Evolutionary conservation across 257 asterid genomes (phyloP).

Genomic region (Rubia yunnanensis): DNA sequence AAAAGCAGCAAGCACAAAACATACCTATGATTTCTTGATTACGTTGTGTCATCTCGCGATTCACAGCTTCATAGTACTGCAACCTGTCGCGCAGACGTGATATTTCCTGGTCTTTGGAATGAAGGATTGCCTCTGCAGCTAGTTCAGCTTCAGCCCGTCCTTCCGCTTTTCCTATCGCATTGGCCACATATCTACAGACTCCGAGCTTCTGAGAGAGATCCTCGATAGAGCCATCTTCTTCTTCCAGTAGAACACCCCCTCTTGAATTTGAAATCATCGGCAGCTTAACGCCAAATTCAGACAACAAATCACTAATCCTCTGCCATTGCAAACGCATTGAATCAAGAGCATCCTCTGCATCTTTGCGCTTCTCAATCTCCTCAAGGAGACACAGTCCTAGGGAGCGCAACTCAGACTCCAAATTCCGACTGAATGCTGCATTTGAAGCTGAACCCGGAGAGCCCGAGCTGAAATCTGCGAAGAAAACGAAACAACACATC

Average conservation of each 20-base stretch:
- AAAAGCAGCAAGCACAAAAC: slow-evolving; percentile 5
- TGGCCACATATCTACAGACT: slow-evolving; percentile 55
- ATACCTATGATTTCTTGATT: slow-evolving; percentile 69
- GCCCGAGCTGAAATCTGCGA: slow-evolving; percentile 59
- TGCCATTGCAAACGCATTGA: slow-evolving; percentile 64
- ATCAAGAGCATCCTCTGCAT: slow-evolving; percentile 48
- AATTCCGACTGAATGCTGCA: slow-evolving; percentile 19
- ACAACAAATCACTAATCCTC: slow-evolving; percentile 41
- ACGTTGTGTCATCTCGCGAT: slow-evolving; percentile 86
- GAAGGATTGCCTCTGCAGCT: slow-evolving; percentile 42
- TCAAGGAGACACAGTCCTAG: slow-evolving; percentile 41
- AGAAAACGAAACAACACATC: neutral
- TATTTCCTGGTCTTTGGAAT: slow-evolving; percentile 73
- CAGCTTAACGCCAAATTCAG: slow-evolving; percentile 54
- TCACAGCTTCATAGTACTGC: slow-evolving; percentile 77
- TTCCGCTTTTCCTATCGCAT: slow-evolving; percentile 59
- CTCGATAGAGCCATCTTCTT: slow-evolving; percentile 22
- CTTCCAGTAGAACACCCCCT: slow-evolving; percentile 27
- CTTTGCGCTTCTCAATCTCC: slow-evolving; percentile 56
- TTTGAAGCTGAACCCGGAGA: slow-evolving; percentile 31
- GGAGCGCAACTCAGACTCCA: slow-evolving; percentile 38
- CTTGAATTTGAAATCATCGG: slow-evolving; percentile 42
- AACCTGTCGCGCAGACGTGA: slow-evolving; percentile 57
- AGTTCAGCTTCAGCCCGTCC: slow-evolving; percentile 72
- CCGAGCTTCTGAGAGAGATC: slow-evolving; percentile 49